A percentile compares a stretch with the other conserved stretches of the same genome.
These are phyloP conservation scores for Chlamydomonas sp. DNA, from an alignment of 139 green algal genomes.

Conservation along the genomic window DNA sequence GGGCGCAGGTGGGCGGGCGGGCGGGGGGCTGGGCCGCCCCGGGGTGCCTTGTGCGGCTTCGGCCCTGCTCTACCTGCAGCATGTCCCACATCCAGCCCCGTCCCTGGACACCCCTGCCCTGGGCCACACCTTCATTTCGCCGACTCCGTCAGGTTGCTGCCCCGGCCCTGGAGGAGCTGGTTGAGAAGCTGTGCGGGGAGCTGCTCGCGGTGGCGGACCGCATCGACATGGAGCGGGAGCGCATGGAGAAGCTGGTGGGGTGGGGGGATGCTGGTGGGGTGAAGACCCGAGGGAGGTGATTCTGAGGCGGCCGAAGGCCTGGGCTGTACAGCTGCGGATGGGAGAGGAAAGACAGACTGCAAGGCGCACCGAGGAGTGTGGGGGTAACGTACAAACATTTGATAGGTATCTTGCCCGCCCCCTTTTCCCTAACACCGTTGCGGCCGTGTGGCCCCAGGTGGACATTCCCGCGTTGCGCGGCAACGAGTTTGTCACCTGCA, in stretches of 20 bases:
- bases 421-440: no score
- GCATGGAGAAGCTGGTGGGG: constrained; percentile 40
- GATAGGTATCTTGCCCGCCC: no score
- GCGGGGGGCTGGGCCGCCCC: no score
- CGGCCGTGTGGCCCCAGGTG: background rate
- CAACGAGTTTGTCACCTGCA: constrained; percentile 25
- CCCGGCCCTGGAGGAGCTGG: constrained; percentile 13
- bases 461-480: constrained; percentile 12
- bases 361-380: no score
- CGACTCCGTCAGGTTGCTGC: constrained; percentile 1
- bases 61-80: no score
- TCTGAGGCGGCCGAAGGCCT: no score
- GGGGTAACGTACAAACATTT: no score
- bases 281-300: background rate
- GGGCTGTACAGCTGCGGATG: no score
- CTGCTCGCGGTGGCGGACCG: constrained; percentile 21
- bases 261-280: background rate
- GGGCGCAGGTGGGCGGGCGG: background rate
- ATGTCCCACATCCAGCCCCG: no score
- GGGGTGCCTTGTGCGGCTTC: no score
- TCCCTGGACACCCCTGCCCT: no score
- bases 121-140: background rate
- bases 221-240: constrained; percentile 31
- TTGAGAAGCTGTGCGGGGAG: constrained; percentile 8
- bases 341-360: no score